These are phyloP conservation scores for Pseudocercospora eumusae DNA, from an alignment of 2,329 filamentous ascomycete genomes.

Conservation along the genomic window DNA sequence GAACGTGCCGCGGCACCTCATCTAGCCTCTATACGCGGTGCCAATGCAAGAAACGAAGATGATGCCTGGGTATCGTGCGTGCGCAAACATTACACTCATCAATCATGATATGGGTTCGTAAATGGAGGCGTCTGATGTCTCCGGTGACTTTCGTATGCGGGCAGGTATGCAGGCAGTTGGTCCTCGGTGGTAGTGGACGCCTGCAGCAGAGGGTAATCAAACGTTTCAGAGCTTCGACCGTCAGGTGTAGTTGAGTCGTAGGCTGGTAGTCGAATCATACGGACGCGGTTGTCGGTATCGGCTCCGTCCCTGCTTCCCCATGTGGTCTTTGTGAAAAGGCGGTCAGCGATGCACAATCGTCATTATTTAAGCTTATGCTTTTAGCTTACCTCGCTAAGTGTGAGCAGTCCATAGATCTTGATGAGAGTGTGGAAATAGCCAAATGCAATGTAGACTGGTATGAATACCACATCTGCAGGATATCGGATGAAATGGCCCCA, in stretches of 20 bases:
- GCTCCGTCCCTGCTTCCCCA: conserved; percentile 94
- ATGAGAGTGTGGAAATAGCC: conserved; percentile 91
- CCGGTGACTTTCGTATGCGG: conserved; percentile 26
- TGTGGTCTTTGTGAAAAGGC: conserved; percentile 66
- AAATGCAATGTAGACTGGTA: conserved; percentile 85
- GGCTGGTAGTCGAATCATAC: conserved; percentile 56
- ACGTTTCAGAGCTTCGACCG: conserved; percentile 38
- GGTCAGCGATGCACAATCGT: conserved; percentile 27
- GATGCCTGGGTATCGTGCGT: conserved; percentile 36
- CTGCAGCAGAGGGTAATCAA: conserved; percentile 32
- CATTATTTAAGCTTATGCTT: conserved; percentile 21
- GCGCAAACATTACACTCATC: conserved; percentile 31
- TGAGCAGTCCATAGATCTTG: conserved; percentile 84
- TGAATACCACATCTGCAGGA: conserved; percentile 74
- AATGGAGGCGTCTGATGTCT: conserved; percentile 21
- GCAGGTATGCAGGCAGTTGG: conserved; percentile 39
- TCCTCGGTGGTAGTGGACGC: conserved; percentile 20
- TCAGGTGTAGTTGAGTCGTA: conserved; percentile 36
- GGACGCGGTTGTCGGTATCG: conserved; percentile 75
- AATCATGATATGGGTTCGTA: conserved; percentile 33
- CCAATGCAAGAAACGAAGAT: conserved; percentile 34
- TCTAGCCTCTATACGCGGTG: conserved; percentile 37
- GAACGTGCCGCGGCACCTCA: conserved; percentile 24
- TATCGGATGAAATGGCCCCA: conserved; percentile 82
- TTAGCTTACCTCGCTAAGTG: conserved; percentile 65